Base-by-base conservation (phyloP, 2,329 filamentous ascomycete species). In the Paecilomyces sp. region DNA sequence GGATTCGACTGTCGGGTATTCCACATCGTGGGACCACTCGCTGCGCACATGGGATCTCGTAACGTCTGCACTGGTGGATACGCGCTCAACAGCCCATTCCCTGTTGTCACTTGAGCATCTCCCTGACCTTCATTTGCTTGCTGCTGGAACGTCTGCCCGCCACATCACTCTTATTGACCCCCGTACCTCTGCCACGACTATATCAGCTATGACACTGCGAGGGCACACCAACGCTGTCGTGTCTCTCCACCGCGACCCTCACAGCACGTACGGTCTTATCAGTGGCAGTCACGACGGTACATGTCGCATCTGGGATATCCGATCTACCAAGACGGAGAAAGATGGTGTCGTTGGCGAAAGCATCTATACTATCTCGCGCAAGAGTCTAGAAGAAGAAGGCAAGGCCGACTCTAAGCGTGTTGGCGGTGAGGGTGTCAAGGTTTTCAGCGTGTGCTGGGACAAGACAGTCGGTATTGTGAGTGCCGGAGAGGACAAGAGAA, bases 161-260 rank as follows among this genome's bases (percentile, higher is more conserved):
- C 91, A 96, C 77, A 90, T 99, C 71, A 93, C 91, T 0, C 83
- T 99, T n/a, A 85, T 97, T 65, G 94, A 99, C 74, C 93, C 93
- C 3, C 86, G 94, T 57, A 88, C 85, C 31, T 89, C 87, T 3
- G 89, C 91, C 3, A 84, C 86, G 1, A 84, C 87, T 1, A 89
- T 93, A 25, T 86, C 88, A 11, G 90, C 91, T 50, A 90, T 97
- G 86, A 96, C 91, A n/a, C 84, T 97, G 22, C 85, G 91, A 34
- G 93, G 93, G 0, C 93, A 97, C 77, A 86, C 86, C 61, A 96
- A 96, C 78, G 82, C 81, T 6, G 83, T 88, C 11, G 83, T 85
- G 2, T 77, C 78, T n/a, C 75, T 89, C 47, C 80, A 82, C 12
- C 77, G 77, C 11, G 83, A 86, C 66, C 85, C 85, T 0, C 83